Conservation (phyloP, 306 rosid species). For the Quercus dentata region DNA sequence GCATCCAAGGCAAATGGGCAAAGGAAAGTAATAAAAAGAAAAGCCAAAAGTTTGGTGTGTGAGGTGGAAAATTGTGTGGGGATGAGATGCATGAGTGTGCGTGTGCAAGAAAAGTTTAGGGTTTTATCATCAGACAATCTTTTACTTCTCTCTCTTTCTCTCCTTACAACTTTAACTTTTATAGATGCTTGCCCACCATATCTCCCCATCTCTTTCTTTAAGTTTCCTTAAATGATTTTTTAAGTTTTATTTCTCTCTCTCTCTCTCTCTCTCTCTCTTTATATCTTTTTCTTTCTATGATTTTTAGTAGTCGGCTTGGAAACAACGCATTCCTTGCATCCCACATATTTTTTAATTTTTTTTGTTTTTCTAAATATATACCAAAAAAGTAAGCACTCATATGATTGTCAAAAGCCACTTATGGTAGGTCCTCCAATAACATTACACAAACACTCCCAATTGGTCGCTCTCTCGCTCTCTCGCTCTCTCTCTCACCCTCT, state of each 20-base stretch:
- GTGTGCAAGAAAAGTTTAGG: slow-evolving; percentile 35
- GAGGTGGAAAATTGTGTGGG: slow-evolving; percentile 41
- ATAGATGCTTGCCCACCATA: slow-evolving; percentile 66
- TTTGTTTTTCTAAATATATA: neutral
- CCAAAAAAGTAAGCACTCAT: slow-evolving; percentile 57
- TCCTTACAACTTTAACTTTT: slow-evolving; percentile 30
- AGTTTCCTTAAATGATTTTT: slow-evolving; percentile 21
- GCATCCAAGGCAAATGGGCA: slow-evolving; percentile 59
- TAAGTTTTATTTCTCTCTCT: neutral
- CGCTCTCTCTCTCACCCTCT: neutral
- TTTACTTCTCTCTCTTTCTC: slow-evolving; percentile 25
- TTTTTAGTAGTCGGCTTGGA: slow-evolving; percentile 63
- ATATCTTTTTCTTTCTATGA: neutral
- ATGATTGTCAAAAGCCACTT: slow-evolving; percentile 52
- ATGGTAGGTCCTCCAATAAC: slow-evolving; percentile 53
- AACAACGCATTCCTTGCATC: slow-evolving; percentile 64
- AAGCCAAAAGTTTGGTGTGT: slow-evolving; percentile 32
- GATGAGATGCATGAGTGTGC: slow-evolving; percentile 38
- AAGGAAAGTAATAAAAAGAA: slow-evolving; percentile 41
- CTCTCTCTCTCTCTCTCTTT: slow-evolving; percentile 1
- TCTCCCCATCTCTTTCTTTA: slow-evolving; percentile 36
- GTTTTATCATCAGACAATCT: slow-evolving; percentile 52
- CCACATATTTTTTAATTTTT: slow-evolving; percentile 43
- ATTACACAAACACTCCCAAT: slow-evolving; percentile 20
- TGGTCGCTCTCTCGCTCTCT: slow-evolving; percentile 19